A percentile compares a stretch with the other conserved stretches of the same genome.
Conservation (phyloP, 2,329 filamentous ascomycete species). For the Fusarium kyushuense region DNA sequence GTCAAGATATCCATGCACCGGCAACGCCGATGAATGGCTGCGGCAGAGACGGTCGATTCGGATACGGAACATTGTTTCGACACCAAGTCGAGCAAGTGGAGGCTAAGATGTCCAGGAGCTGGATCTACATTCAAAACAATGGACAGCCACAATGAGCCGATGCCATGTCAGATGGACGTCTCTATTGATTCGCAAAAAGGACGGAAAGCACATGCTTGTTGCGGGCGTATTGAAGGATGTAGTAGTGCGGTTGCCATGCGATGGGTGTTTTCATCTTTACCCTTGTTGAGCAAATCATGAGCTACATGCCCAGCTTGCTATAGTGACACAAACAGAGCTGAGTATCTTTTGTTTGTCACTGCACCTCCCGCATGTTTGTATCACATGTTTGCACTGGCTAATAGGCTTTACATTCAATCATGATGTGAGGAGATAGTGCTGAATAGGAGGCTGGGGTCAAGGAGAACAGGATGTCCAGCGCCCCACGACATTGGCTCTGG, state of each 20-base stretch:
- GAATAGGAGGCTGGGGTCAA: neutral
- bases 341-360: conserved; percentile 3
- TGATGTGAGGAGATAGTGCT: conserved; percentile 7
- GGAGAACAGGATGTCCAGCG: conserved; percentile 12
- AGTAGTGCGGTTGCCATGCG: conserved; percentile 11
- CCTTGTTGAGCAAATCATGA: conserved; percentile 9
- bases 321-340: conserved; percentile 1
- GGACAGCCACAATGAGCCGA: conserved; percentile 25
- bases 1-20: conserved; percentile 19
- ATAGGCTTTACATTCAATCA: neutral
- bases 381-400: conserved; percentile 5
- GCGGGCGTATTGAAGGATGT: conserved; percentile 17
- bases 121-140: conserved; percentile 27
- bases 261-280: neutral
- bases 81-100: conserved; percentile 8
- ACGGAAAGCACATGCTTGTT: conserved; percentile 5
- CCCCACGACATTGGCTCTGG: conserved; percentile 45
- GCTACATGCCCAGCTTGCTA: neutral
- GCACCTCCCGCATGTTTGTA: conserved; percentile 3
- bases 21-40: conserved; percentile 18
- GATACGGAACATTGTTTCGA: conserved; percentile 7
- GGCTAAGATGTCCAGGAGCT: conserved; percentile 1
- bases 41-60: conserved; percentile 5
- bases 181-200: conserved; percentile 31
- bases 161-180: conserved; percentile 5